Base-by-base conservation (phyloP, 225 moss, liverwort and hornwort species). In the Thuidium tamariscinum region DNA sequence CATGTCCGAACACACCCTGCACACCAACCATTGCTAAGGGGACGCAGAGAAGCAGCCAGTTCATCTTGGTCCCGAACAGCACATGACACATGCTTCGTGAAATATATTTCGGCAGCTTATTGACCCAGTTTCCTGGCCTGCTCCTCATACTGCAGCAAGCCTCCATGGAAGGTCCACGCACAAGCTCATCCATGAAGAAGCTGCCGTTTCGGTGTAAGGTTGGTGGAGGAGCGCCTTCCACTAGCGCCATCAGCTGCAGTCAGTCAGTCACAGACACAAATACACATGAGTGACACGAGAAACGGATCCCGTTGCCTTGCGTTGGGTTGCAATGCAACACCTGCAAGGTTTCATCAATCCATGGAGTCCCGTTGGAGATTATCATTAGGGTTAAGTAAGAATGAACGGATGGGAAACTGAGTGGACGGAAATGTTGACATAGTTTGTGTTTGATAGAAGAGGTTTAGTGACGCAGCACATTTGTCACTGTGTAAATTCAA, bases 11-110 rank as follows among this genome's bases (percentile, higher is more conserved):
- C 16, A 81, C 30, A 52, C 88, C 66, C 18, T 83, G 83, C 10
- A 81, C 88, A 70, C 74, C 88, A 62, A 86, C 60, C 59, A 88
- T 86, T 51, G 90, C 86, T 15, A 91, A 56, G 32, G 90, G 90
- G 54, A 91, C 79, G 52, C 88, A 88, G 22, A 90, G 66, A 42
- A 92, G 88, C 65, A 92, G 51, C 82, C 85, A 88, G 74, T 90
- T 88, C 70, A 90, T 80, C 86, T 89, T 92, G 25, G 92, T 90
- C 68, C 92, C 90, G 54, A 85, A 86, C 79, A 92, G 41, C 52
- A 92, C 92, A 80, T 90, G 85, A 64, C 72, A 22, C 84, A 57
- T 74, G 84, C 90, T 87, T 26, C 81, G 84, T n/a, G 74, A 84
- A 25, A 87, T 29, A 39, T 82, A 84, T 32, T 10, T 55, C 17